Conservation (phyloP, 257 asterid genomes). For the Solanum megistacrolobum region DNA sequence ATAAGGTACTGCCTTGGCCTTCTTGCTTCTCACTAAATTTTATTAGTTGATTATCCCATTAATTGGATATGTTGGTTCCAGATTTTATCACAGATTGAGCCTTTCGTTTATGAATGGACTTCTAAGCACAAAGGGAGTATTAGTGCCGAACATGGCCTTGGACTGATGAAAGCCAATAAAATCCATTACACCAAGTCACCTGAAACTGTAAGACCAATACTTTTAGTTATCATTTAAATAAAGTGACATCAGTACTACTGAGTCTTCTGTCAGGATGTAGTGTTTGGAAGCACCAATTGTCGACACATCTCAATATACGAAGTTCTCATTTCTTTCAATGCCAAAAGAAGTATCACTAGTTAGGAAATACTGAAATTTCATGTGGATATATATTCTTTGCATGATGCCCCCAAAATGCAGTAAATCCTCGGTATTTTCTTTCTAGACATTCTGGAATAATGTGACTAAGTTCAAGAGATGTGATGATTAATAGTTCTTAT, state of each 20-base stretch:
- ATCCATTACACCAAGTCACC: conserved; percentile 89
- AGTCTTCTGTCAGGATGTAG: neutral
- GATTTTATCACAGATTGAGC: conserved; percentile 75
- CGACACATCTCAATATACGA: neutral
- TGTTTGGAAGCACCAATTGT: neutral
- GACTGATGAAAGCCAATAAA: conserved; percentile 89
- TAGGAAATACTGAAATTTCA: neutral
- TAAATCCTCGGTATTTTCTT: neutral
- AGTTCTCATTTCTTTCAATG: neutral
- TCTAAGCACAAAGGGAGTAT: conserved; percentile 92
- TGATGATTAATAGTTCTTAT: neutral
- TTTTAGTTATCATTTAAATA: neutral
- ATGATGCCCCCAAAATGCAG: neutral
- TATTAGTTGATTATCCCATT: neutral
- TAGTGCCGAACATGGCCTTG: conserved; percentile 97
- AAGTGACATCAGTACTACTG: neutral
- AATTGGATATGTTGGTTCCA: conserved; percentile 21
- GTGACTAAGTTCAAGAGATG: neutral
- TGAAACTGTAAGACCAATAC: conserved; percentile 55
- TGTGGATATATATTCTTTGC: neutral
- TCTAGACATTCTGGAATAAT: neutral
- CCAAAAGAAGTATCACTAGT: neutral
- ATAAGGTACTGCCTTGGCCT: conserved; percentile 39
- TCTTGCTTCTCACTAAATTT: neutral
- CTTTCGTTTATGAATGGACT: conserved; percentile 97